phyloP scores from a whole-genome alignment of 2,329 filamentous ascomycete species.

The Fusarium torulosum region DNA sequence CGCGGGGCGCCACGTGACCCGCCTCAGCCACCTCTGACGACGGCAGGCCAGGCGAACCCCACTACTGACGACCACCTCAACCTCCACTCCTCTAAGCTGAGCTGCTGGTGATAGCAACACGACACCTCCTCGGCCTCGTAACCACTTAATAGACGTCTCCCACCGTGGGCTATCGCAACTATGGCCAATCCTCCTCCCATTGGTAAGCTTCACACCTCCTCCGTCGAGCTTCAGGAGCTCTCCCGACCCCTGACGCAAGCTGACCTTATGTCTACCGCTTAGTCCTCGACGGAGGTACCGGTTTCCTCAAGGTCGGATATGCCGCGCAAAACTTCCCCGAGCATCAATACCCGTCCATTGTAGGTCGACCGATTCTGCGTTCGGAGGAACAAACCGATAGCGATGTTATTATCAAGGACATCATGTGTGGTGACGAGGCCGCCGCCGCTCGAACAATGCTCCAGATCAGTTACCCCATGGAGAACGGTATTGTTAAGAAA shows the following conservation, averaged over 20 bases:
- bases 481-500: slow-evolving; percentile 99
- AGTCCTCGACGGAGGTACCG: slow-evolving; percentile 99
- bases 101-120: slow-evolving; percentile 45
- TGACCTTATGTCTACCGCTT: slow-evolving; percentile 40
- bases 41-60: slow-evolving; percentile 51
- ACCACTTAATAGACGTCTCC: slow-evolving; percentile 21
- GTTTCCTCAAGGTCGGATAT: slow-evolving; percentile 99
- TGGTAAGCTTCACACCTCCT: slow-evolving; percentile 56
- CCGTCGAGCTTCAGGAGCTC: slow-evolving; percentile 31
- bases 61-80: slow-evolving; percentile 53
- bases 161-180: slow-evolving; percentile 48
- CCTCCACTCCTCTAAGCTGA: slow-evolving; percentile 47
- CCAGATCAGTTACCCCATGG: slow-evolving; percentile 99
- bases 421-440: slow-evolving; percentile 99
- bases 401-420: slow-evolving; percentile 86
- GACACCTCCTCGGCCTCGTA: slow-evolving; percentile 39
- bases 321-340: slow-evolving; percentile 99
- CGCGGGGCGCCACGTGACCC: slow-evolving; percentile 55
- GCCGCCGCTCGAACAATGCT: slow-evolving; percentile 96
- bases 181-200: slow-evolving; percentile 68
- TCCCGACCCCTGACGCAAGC: slow-evolving; percentile 38
- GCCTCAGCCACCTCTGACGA: slow-evolving; percentile 55
- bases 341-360: slow-evolving; percentile 97
- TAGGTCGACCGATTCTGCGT: slow-evolving; percentile 96
- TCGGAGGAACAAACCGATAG: slow-evolving; percentile 83